Evolutionary conservation across 2,329 filamentous ascomycete species (phyloP).

Genomic region (Sporothrix humicola): DNA sequence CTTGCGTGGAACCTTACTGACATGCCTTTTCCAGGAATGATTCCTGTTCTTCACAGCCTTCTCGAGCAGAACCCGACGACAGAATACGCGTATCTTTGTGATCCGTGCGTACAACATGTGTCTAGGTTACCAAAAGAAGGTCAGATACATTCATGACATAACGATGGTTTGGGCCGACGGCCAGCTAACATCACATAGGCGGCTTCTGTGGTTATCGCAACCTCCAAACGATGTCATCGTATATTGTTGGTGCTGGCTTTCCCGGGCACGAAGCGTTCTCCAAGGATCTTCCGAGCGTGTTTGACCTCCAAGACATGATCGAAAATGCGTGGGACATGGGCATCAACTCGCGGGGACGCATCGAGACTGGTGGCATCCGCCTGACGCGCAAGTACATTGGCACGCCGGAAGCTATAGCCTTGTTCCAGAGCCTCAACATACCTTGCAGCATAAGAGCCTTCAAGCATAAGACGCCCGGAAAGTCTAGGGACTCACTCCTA

Average conservation of each 20-base stretch:
- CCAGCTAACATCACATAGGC: slow-evolving; percentile 50
- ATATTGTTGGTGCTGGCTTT: slow-evolving; percentile 66
- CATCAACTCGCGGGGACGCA: slow-evolving; percentile 74
- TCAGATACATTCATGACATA: slow-evolving; percentile 40
- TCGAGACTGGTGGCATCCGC: slow-evolving; percentile 84
- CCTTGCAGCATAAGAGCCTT: slow-evolving; percentile 70
- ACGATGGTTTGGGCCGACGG: not conserved
- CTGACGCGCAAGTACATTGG: slow-evolving; percentile 96
- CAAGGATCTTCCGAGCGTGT: slow-evolving; percentile 71
- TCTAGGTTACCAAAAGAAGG: slow-evolving; percentile 80
- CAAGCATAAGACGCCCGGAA: slow-evolving; percentile 53
- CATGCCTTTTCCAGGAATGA: slow-evolving; percentile 51
- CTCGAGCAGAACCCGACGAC: slow-evolving; percentile 69
- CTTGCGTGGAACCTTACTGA: not conserved
- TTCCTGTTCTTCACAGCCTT: slow-evolving; percentile 67
- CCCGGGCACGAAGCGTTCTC: slow-evolving; percentile 66
- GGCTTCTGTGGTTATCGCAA: slow-evolving; percentile 96
- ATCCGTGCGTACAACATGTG: slow-evolving; percentile 75
- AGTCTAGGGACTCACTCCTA: slow-evolving; percentile 64
- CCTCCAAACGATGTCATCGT: slow-evolving; percentile 88
- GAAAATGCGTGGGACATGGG: slow-evolving; percentile 87
- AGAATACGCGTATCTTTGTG: slow-evolving; percentile 77
- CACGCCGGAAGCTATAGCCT: slow-evolving; percentile 84
- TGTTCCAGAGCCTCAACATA: slow-evolving; percentile 73
- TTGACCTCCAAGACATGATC: slow-evolving; percentile 84